Percentiles rank a stretch among this genome's conserved stretches.
Evolutionary conservation across 2,329 filamentous ascomycete genomes (phyloP).

Genomic region (Diaporthe velutina): DNA sequence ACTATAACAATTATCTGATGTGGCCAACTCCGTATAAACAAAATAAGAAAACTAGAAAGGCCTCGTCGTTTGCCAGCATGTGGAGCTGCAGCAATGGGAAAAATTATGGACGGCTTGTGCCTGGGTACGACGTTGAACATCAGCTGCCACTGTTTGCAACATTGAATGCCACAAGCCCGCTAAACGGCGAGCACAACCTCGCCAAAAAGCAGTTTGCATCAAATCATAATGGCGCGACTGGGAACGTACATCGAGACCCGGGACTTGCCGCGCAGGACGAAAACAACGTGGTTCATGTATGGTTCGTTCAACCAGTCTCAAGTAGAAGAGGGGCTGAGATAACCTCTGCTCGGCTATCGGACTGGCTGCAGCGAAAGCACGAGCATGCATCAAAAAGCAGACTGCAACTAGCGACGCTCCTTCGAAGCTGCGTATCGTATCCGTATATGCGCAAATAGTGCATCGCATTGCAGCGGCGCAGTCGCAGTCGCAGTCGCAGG

Average conservation of each 20-base stretch:
- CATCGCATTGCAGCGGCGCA: slow-evolving; percentile 18
- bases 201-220: background rate
- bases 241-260: background rate
- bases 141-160: background rate
- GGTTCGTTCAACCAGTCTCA: background rate
- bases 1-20: background rate
- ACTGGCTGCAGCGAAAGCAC: background rate
- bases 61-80: background rate
- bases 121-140: background rate
- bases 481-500: background rate
- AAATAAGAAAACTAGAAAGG: no score
- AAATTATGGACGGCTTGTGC: background rate
- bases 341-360: background rate
- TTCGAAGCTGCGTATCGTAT: background rate
- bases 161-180: background rate
- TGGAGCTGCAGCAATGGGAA: background rate
- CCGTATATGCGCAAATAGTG: slow-evolving; percentile 27
- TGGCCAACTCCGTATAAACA: background rate
- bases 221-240: background rate
- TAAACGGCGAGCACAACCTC: background rate
- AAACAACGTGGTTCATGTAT: background rate
- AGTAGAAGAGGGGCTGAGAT: no score
- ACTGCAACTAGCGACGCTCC: background rate
- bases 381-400: background rate
- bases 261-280: background rate